phyloP scores from a whole-genome alignment of 75 land plant genomes.

The Ceratopteris richardii region DNA sequence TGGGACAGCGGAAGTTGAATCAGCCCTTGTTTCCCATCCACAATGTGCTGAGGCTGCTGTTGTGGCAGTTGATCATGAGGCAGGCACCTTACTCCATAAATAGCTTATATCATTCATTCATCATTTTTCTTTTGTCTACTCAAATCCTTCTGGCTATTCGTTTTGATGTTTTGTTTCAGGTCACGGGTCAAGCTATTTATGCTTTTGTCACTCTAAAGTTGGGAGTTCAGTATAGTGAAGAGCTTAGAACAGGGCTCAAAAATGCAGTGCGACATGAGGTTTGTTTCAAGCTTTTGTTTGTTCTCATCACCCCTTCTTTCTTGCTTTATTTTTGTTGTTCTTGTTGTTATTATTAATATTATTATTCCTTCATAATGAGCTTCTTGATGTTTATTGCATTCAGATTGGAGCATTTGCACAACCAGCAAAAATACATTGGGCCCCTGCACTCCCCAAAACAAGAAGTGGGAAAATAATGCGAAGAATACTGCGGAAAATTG shows the following conservation, averaged over 20 bases:
- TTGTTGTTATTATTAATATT: neutral
- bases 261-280: constrained; percentile 75
- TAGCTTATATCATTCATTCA: neutral
- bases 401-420: constrained; percentile 98
- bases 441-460: constrained; percentile 93
- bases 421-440: constrained; percentile 94
- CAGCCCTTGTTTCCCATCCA: constrained; percentile 95
- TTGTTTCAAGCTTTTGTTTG: neutral
- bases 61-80: constrained; percentile 98
- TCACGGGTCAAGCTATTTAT: constrained; percentile 95
- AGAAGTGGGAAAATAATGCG: constrained; percentile 99
- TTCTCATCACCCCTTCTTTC: neutral
- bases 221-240: constrained; percentile 79
- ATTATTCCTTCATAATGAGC: neutral
- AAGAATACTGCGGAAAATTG: constrained; percentile 90
- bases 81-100: constrained; percentile 11
- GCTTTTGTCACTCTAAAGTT: constrained; percentile 90
- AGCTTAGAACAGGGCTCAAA: constrained; percentile 61
- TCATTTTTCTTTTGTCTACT: no score
- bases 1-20: constrained; percentile 98
- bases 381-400: neutral
- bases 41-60: constrained; percentile 97
- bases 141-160: no score
- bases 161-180: no score
- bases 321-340: neutral